Evolutionary conservation across 2,329 filamentous ascomycete genomes (phyloP), one percentile per base, ranked within the genome.

Genomic region (Amylocarpus encephaloides): DNA sequence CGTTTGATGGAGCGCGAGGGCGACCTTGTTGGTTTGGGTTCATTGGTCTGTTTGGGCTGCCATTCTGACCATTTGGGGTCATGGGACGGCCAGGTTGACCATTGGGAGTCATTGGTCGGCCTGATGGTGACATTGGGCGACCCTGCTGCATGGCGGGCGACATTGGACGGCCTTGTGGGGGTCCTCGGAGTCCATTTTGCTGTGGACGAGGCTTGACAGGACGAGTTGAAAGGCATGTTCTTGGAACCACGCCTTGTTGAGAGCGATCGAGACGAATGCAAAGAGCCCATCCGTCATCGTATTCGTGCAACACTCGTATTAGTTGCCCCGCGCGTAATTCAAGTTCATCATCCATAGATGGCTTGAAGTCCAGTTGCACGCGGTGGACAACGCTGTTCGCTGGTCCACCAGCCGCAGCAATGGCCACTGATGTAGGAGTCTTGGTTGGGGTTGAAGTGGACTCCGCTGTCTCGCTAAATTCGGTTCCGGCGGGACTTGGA

Each of bases 231-330:
- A 98, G 77, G 71, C 93, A 98, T 34, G 91, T 95, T 60, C 93
- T 83, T 12, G 93, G 93, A 50, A 87, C 88, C 46, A 97, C 93
- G 73, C 93, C 93, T 73, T 97, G 91, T 62, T 87, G 78, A 53
- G 89, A 91, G 57, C 90, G 86, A 69, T 97, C 91, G 62, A 97
- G 83, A 58, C 85, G 86, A 60, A 90, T 86, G 69, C 90, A 96
- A 49, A 97, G 87, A 64, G 91, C 88, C 93, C 93, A 98, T 63
- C 93, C 93, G 70, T 98, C 93, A 66, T 98, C 93, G 63, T 97
- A 98, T 70, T 95, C 91, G 65, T 97, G 92, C 46, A 97, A 75
- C 57, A 98, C 74, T 57, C 92, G 81, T 45, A 97, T 88, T 43
- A 98, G 76, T 55, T 94, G 84, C 46, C 93, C 93, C 51, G 85